Conservation (phyloP, 1,284 basidiomycete genomes). For the Ustilago cynodontis region DNA sequence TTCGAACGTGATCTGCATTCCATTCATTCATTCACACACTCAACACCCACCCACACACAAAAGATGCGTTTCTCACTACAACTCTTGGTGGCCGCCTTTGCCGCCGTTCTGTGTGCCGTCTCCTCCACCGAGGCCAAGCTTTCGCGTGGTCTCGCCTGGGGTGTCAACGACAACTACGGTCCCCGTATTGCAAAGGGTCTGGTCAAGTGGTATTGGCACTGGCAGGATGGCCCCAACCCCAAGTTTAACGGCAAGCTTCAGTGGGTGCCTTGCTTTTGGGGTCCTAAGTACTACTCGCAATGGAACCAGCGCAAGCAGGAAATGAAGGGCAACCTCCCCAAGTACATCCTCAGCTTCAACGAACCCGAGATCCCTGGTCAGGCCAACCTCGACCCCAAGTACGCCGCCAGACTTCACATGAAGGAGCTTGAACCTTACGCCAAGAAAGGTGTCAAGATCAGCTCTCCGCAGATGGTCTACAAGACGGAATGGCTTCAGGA, state of each 20-base stretch:
- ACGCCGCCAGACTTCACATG: slow-evolving; percentile 61
- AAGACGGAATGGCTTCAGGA: slow-evolving; percentile 61
- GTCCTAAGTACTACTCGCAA: slow-evolving; percentile 51
- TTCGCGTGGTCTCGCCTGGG: slow-evolving; percentile 61
- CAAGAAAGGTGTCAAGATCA: slow-evolving; percentile 63
- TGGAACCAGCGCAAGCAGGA: slow-evolving; percentile 61
- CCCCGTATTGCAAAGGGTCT: slow-evolving; percentile 53
- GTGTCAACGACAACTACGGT: slow-evolving; percentile 58
- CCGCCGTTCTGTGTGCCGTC: slow-evolving; percentile 39
- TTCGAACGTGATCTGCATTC: slow-evolving; percentile 32
- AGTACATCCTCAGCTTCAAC: slow-evolving; percentile 64
- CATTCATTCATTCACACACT: slow-evolving; percentile 5
- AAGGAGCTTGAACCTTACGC: slow-evolving; percentile 64
- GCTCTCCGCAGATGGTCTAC: slow-evolving; percentile 67
- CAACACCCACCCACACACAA: slow-evolving; percentile 11
- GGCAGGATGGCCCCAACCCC: slow-evolving; percentile 59
- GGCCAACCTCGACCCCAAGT: slow-evolving; percentile 57
- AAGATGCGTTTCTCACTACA: slow-evolving; percentile 50
- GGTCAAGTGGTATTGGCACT: slow-evolving; percentile 66
- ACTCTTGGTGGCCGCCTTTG: slow-evolving; percentile 39
- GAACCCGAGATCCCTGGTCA: slow-evolving; percentile 65
- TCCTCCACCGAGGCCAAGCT: slow-evolving; percentile 41
- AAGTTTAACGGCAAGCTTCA: slow-evolving; percentile 46
- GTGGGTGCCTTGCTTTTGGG: slow-evolving; percentile 66
- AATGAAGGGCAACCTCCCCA: slow-evolving; percentile 51